Conservation (phyloP, 352 stramenopile species). For the Thalassiosira livingstoniorum region DNA sequence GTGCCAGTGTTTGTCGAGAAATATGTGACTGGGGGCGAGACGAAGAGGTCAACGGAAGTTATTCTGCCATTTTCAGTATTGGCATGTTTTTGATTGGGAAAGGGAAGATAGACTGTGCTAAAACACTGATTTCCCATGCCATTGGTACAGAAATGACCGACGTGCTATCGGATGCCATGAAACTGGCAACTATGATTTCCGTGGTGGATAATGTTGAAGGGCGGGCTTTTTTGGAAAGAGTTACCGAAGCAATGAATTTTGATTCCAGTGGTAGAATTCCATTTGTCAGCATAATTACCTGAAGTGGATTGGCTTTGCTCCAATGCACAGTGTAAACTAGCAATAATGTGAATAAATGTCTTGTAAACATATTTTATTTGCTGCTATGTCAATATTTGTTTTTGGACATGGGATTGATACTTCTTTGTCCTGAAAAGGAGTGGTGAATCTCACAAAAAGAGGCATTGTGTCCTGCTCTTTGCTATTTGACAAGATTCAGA, state of each 20-base stretch:
- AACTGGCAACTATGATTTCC: constrained; percentile 43
- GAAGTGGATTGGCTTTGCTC: no score
- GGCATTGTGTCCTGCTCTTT: no score
- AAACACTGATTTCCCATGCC: constrained; percentile 29
- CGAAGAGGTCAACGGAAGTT: constrained; percentile 22
- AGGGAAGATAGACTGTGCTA: constrained; percentile 40
- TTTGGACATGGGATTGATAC: no score
- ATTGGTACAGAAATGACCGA: constrained; percentile 39
- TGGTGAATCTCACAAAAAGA: no score
- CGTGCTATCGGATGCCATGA: constrained; percentile 56
- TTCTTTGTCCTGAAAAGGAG: no score
- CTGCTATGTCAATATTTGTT: no score
- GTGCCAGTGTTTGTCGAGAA: constrained; percentile 30
- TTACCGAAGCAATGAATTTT: constrained; percentile 38
- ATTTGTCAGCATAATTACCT: constrained; percentile 29
- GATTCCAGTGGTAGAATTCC: constrained; percentile 38
- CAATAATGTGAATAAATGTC: no score
- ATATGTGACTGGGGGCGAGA: constrained; percentile 55
- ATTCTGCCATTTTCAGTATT: constrained; percentile 54
- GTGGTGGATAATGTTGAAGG: constrained; percentile 41
- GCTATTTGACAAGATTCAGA: no score
- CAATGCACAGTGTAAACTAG: no score
- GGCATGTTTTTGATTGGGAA: constrained; percentile 55
- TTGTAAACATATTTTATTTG: no score
- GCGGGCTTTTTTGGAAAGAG: constrained; percentile 33